phyloP scores from a whole-genome alignment of 371 early-diverging fungal genomes.

The Sporodiniella umbellata region DNA sequence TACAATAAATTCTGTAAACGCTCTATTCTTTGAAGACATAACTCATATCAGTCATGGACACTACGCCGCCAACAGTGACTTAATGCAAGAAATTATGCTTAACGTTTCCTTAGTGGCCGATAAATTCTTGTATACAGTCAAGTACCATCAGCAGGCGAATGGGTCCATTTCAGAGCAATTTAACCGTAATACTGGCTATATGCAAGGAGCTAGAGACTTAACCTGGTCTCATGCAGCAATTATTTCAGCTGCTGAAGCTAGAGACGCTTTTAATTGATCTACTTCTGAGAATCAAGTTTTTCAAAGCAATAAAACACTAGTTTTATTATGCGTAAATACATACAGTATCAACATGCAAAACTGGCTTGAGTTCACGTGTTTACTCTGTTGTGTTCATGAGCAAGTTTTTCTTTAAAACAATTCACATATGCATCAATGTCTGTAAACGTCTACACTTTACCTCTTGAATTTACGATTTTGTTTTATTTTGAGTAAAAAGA shows the following conservation, averaged over 20 bases:
- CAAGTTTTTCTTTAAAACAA: no score
- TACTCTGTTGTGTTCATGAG: no score
- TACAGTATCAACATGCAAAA: background rate
- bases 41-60: background rate
- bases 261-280: background rate
- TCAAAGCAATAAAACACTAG: no score
- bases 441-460: no score
- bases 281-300: no score
- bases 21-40: conserved; percentile 29
- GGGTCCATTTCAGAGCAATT: conserved; percentile 61
- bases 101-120: conserved; percentile 34
- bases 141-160: conserved; percentile 40
- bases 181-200: conserved; percentile 38
- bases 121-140: conserved; percentile 43
- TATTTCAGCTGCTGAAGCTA: conserved; percentile 19
- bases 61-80: conserved; percentile 13
- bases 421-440: no score
- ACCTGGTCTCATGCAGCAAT: conserved; percentile 72
- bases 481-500: no score
- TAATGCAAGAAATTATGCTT: conserved; percentile 20
- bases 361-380: background rate
- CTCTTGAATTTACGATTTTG: no score
- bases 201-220: conserved; percentile 58
- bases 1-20: conserved; percentile 38
- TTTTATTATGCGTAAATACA: no score